Conservation (phyloP, 1,284 basidiomycete genomes). For the Tilletiopsis washingtonensis region DNA sequence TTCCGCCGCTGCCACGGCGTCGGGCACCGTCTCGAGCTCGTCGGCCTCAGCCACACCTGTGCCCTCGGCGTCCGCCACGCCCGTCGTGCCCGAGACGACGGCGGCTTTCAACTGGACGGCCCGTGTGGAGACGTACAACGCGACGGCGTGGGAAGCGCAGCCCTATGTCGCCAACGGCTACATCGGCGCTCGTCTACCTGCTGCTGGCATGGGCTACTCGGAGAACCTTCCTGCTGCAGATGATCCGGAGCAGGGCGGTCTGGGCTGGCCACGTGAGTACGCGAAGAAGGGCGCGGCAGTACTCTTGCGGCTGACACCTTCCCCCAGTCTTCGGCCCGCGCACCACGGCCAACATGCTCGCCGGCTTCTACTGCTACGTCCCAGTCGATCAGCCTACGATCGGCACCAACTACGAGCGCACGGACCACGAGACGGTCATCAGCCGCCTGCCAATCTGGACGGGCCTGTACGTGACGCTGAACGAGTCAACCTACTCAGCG, state of each 20-base stretch:
- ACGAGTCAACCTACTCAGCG: conserved; percentile 16
- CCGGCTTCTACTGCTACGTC: conserved; percentile 38
- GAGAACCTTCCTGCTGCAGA: conserved; percentile 5
- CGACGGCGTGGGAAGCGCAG: too few species aligned
- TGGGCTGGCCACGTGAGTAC: conserved; percentile 24
- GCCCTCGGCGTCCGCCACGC: too few species aligned
- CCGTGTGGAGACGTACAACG: too few species aligned
- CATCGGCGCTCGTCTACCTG: conserved; percentile 36
- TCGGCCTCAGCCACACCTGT: too few species aligned
- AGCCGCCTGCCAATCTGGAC: conserved; percentile 32
- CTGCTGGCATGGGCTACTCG: conserved; percentile 11
- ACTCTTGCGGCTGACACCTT: too few species aligned
- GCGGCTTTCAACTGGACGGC: too few species aligned
- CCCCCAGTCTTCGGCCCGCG: conserved; percentile 14
- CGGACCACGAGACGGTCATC: conserved; percentile 31
- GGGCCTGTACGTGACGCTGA: conserved; percentile 23
- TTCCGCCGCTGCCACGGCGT: too few species aligned
- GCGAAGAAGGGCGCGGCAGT: too few species aligned
- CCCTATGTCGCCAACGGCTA: conserved; percentile 31
- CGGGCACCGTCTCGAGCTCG: too few species aligned
- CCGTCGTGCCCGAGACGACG: too few species aligned
- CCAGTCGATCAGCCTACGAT: conserved; percentile 18
- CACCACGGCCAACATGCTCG: conserved; percentile 18
- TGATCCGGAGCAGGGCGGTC: conserved; percentile 1
- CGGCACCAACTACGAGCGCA: conserved; percentile 33